Base-by-base conservation (phyloP, 2,329 filamentous ascomycete species). In the Periconia sp. region DNA sequence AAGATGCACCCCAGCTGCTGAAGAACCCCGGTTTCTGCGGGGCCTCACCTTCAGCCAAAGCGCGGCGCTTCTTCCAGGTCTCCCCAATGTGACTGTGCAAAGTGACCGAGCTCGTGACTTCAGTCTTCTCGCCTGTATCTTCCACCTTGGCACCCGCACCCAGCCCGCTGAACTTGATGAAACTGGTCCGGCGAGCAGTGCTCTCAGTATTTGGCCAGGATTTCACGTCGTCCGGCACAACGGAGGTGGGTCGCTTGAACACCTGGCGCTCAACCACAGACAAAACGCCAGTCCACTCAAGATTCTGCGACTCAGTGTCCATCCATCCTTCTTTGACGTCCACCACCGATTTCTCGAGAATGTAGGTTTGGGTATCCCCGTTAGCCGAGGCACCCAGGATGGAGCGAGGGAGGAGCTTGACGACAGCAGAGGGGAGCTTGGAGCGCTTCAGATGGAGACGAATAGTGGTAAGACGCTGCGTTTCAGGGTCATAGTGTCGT, bases 361-460 rank as follows among this genome's bases (percentile, higher is more conserved):
- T 90, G 70, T 90, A 94, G 51, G 84, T 87, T 45, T 90, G 88
- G 72, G 88, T 89, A 66, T 88, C 85, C 55, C 83, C 81, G 35
- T 74, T 74, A 13, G 86, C 71, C 17, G 64, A 72, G 9, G 76
- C 87, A 49, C 88, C 88, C 2, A 88, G 86, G 47, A 86, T 76
- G 59, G 85, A 88, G 14, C 83, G 79, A 1, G 90, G 90, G 6
- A 94, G 79, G 27, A 94, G 79, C 70, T 91, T 91, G 61, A 90
- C 83, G 31, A 93, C 83, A 9, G 89, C 86, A 18, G 83, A 79
- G 1, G 90, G 90, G 62, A 94, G 80, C 57, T 90, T 88, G 15
- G 88, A 91, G 75, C 88, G 88, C 77, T 94, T 94, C 53, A 92
- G 79, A 71, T 93, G 90, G 57, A 94, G 82, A 60, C 90, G 88